Base-by-base conservation (phyloP, 2,329 filamentous ascomycete species). In the Pseudogymnoascus sp. region DNA sequence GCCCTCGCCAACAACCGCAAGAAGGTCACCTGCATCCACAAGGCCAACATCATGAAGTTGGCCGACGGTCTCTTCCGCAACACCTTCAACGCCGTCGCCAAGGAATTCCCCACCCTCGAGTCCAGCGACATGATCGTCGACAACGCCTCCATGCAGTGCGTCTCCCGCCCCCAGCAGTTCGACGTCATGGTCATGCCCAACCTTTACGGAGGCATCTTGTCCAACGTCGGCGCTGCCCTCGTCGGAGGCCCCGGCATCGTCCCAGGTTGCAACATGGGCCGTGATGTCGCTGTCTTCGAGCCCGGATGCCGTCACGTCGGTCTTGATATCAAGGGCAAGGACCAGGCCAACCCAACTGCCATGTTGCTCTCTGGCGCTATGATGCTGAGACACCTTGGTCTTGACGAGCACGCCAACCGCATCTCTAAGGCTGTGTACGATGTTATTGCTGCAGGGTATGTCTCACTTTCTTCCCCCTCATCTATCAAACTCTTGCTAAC, bases 21-120 rank as follows among this genome's bases (percentile, higher is more conserved):
- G 85, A 98, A 98, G 89, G 91, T 99, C 64, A 98, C 95, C 70
- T 97, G 93, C 83, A 98, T 99, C 76, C 95, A 99, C 89, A 99
- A 99, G 86, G 95, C 95, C 81, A 99, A 99, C 85, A 99, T 99
- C 83, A 99, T 99, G 95, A 99, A 99, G 86, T 85, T 99, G 65
- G 93, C 93, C 77, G 95, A 99, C 72, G 95, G 95, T 79, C 90
- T 99, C 64, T 99, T 99, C 91, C 90, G 95, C 78, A 93, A 88
- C 82, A 98, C 95, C 71, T 96, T 98, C 85, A 91, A 96, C 83
- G 84, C 88, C 74, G 88, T 95, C 70, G 90, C 92, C 70, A 90
- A 96, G 82, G 91, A 96, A 78, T 99, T 95, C 82, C 93, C 95
- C 65, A 96, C 91, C 67, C 84, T 99, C 72, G 90, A 97, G 83